These are phyloP conservation scores for Rhizophagus prolifer DNA, from an alignment of 192 early-diverging fungal species.

Conservation along the genomic window DNA sequence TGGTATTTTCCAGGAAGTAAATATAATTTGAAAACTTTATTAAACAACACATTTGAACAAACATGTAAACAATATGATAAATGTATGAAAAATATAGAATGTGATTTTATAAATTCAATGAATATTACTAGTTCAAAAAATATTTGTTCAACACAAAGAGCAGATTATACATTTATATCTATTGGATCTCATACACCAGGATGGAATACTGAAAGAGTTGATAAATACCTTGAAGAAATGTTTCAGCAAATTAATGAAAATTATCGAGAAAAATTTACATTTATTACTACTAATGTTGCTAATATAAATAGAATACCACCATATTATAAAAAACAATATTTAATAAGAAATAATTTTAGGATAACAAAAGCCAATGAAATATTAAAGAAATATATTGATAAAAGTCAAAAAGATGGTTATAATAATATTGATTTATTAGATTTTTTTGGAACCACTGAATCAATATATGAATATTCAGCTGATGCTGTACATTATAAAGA, in stretches of 20 bases:
- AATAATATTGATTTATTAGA: slow-evolving; percentile 3
- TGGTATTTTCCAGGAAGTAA: neutral
- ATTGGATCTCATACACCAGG: neutral
- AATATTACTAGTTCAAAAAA: neutral
- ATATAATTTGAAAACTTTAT: neutral
- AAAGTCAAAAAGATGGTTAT: neutral
- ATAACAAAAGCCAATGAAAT: neutral
- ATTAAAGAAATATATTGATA: neutral
- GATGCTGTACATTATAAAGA: neutral
- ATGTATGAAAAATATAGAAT: neutral
- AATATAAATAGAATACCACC: neutral
- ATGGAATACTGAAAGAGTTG: neutral
- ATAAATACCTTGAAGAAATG: neutral
- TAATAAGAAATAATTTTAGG: neutral
- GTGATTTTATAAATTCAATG: neutral
- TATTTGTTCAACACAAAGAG: neutral
- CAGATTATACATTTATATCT: neutral
- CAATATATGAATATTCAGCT: neutral
- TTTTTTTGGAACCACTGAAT: neutral
- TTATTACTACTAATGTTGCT: neutral
- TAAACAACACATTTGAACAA: neutral
- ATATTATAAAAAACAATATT: neutral
- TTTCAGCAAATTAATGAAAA: neutral
- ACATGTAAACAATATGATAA: neutral
- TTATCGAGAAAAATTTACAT: neutral